These are phyloP conservation scores for Zygosaccharomyces kombuchaensis DNA, from an alignment of 805 yeast genomes.

Conservation along the genomic window DNA sequence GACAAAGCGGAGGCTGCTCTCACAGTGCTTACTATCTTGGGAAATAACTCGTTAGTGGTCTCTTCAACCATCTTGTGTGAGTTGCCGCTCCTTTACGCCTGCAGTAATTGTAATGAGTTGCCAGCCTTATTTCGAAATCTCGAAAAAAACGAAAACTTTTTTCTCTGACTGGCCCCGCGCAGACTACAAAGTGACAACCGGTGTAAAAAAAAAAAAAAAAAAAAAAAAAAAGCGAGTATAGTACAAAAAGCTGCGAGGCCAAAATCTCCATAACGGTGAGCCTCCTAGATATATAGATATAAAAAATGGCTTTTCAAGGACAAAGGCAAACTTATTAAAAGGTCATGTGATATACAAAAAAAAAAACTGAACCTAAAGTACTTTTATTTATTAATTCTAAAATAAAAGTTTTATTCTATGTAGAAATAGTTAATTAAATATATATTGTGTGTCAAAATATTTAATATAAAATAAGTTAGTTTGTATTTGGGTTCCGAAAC, in stretches of 20 bases:
- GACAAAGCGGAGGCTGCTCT: constrained; percentile 67
- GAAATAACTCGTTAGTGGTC: constrained; percentile 4
- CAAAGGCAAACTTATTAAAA: too few relatives aligned
- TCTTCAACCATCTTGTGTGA: neutral
- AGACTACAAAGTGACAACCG: neutral
- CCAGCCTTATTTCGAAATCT: neutral
- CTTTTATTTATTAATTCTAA: neutral
- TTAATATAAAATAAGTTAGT: neutral
- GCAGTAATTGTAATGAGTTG: too few relatives aligned
- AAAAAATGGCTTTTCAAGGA: too few relatives aligned
- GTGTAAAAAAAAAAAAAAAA: neutral
- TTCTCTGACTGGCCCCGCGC: neutral
- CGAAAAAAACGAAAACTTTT: constrained; percentile 2
- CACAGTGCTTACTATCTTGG: constrained; percentile 37
- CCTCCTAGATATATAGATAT: too few relatives aligned
- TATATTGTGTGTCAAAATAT: too few relatives aligned
- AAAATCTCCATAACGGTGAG: too few relatives aligned
- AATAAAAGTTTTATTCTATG: neutral
- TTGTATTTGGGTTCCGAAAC: neutral
- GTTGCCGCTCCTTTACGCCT: neutral
- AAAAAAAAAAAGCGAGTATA: neutral
- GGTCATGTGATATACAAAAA: too few relatives aligned
- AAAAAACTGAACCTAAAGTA: neutral
- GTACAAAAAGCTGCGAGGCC: neutral
- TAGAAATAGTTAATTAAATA: too few relatives aligned